Evolutionary conservation across 352 stramenopile species (phyloP), one percentile per base, ranked within the genome.

Genomic region (Thalassiosira mediterranea): DNA sequence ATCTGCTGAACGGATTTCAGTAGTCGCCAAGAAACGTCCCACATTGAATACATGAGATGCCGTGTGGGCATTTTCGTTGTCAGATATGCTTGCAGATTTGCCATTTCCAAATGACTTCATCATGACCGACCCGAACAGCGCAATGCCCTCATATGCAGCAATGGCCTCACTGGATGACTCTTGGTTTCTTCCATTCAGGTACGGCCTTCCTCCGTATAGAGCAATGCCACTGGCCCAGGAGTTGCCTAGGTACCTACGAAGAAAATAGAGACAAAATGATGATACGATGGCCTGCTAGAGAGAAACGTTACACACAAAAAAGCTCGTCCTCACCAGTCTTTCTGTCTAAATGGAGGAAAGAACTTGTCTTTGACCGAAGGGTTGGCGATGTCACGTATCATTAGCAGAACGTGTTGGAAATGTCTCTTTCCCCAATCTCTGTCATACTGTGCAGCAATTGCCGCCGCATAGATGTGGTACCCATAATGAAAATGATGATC

Each of bases 401-500:
- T 65, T 11, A 93, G 29, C 2, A 94, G 47, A 31, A 95, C 87
- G 17, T 82, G 38, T 51, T 95, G 81, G 67, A 92, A 92, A 44
- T 91, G 63, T 40, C 88, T 78, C 42, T 62, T 66, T 28, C 70
- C 90, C 85, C 89, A 94, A 26, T 71, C 82, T 13, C 57, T 53
- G 61, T 92, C 87, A 61, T 88, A 91, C 44, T 92, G 79, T 13
- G 89, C 61, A 21, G 90, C 76, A 42, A 92, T 80, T 21, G 91
- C 83, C 15, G 90, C 91, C 25, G 83, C 89, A 76, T 94, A 95
- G 48, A 95, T 95, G 40, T 90, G 81, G 72, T 95, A 95, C n/a
- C 88, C 88, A 53, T 88, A 94, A 58, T 95, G 91, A 70, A 94
- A 95, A 66, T 95, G 91, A 59, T 95, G 89, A 69, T 95, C 91